These are phyloP conservation scores for Erucastrum elatum DNA, from an alignment of 345 rosid species.

Conservation along the genomic window DNA sequence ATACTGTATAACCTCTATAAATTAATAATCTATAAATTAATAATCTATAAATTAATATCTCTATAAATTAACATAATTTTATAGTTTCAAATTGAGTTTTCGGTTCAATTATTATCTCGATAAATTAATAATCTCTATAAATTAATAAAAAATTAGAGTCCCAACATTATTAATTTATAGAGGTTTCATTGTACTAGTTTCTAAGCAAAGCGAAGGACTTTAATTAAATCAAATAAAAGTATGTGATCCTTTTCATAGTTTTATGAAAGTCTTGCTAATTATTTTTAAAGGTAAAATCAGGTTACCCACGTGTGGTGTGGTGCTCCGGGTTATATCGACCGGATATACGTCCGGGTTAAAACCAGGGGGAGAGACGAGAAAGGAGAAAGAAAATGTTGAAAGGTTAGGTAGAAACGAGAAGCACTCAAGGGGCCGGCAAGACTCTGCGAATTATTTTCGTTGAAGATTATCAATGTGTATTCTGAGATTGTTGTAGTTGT, in stretches of 20 bases:
- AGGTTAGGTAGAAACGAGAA: background rate
- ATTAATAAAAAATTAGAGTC: no score
- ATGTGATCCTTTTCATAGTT: background rate
- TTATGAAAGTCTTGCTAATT: background rate
- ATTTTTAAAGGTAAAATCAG: background rate
- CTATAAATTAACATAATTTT: no score
- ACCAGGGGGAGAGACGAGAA: background rate
- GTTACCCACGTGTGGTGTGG: background rate
- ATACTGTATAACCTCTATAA: no score
- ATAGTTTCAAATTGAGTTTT: no score
- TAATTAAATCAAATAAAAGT: background rate
- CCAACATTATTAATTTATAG: no score
- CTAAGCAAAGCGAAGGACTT: background rate
- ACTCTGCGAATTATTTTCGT: background rate
- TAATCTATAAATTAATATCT: no score
- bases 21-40: no score
- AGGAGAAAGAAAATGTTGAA: background rate
- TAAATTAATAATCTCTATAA: no score
- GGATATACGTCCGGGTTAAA: slow-evolving; percentile 23
- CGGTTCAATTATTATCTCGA: no score
- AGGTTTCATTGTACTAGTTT: no score
- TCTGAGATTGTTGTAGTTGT: background rate
- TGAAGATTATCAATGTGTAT: background rate
- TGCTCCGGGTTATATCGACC: slow-evolving; percentile 14
- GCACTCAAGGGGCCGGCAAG: background rate